Evolutionary conservation across 2,329 filamentous ascomycete genomes (phyloP), one percentile per base, ranked within the genome.

Genomic region (Penicillium glabrum): DNA sequence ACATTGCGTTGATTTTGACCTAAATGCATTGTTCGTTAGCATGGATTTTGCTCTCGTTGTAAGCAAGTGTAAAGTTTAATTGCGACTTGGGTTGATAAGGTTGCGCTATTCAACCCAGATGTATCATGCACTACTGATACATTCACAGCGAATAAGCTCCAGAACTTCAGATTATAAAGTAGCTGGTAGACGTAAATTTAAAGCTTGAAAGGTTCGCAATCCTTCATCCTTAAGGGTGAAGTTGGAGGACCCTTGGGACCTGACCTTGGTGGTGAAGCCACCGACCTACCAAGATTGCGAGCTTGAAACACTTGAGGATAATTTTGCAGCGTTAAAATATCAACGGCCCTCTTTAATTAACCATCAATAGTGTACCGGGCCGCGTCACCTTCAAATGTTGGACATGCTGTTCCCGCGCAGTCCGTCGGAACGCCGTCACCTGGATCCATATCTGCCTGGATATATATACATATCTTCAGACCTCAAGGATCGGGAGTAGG

Each of bases 11-110:
- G 47, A 48, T 62, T 64, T 60, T 48, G 43, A 52, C 29, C 55
- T 51, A 44, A 66, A 66, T 64, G 56, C 61, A 65, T 66, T 60
- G 46, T 56, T 58, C 48, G 51, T 56, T 54, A 43, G 29, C 55
- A 50, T 53, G 31, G 27, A 37, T 37, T 11, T 41, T 41, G 37
- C 19, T 23, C 23, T 23, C 19, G 10, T 13, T 21, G 39, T 41
- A 41, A 19, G 10, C 13, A 23, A 23, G 10, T 23, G 39, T 41
- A 41, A 41, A 21, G 5, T 8, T 9, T 41, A 41, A 41, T 23
- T 9, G n/a, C 10, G 7, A 9, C n/a, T 19, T 26, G 7, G 14
- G 14, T 16, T 31, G 26, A n/a, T 19, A 7, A 46, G 26, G 10
- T 46, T 31, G 45, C 16, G 21, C 8, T 4, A 14, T n/a, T 24